Conservation (phyloP, 2,329 filamentous ascomycete species). For the Thermochaetoides dissita region DNA sequence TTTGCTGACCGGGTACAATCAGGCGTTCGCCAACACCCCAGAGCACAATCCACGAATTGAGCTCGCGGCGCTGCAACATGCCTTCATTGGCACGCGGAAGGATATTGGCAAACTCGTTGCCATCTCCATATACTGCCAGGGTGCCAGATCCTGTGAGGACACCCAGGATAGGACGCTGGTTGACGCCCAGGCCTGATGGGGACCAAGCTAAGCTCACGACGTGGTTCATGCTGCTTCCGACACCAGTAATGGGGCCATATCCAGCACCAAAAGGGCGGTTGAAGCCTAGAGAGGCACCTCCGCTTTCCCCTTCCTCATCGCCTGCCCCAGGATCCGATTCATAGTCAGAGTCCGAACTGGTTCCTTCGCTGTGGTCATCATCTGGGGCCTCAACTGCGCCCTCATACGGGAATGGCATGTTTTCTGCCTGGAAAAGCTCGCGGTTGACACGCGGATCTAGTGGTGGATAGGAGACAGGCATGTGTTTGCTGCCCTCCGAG, state of each 20-base stretch:
- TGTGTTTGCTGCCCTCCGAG: conserved; percentile 21
- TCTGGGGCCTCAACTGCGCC: conserved; percentile 6
- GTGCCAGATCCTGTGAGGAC: conserved; percentile 37
- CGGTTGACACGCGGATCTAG: conserved; percentile 30
- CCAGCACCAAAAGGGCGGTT: conserved; percentile 31
- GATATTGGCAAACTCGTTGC: conserved; percentile 15
- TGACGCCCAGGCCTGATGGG: conserved; percentile 41
- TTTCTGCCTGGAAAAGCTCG: conserved; percentile 28
- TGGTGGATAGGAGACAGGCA: conserved; percentile 23
- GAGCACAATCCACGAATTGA: conserved; percentile 35
- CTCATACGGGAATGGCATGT: conserved; percentile 21
- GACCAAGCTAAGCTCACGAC: conserved; percentile 42
- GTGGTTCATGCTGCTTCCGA: conserved; percentile 39
- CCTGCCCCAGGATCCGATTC: conserved; percentile 17
- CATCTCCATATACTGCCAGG: conserved; percentile 38
- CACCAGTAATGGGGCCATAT: conserved; percentile 29
- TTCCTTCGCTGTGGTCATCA: conserved; percentile 13
- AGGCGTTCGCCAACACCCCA: conserved; percentile 42
- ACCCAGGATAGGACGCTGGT: conserved; percentile 36
- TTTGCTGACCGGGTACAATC: conserved; percentile 30
- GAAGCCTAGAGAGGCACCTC: conserved; percentile 10
- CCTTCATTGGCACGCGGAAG: conserved; percentile 13
- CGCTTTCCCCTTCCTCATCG: conserved; percentile 7
- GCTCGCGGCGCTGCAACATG: conserved; percentile 18
- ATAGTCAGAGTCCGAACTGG: conserved; percentile 16